Conservation (phyloP, 768 basidiomycete genomes). For the Amanita pseudoporphyria region DNA sequence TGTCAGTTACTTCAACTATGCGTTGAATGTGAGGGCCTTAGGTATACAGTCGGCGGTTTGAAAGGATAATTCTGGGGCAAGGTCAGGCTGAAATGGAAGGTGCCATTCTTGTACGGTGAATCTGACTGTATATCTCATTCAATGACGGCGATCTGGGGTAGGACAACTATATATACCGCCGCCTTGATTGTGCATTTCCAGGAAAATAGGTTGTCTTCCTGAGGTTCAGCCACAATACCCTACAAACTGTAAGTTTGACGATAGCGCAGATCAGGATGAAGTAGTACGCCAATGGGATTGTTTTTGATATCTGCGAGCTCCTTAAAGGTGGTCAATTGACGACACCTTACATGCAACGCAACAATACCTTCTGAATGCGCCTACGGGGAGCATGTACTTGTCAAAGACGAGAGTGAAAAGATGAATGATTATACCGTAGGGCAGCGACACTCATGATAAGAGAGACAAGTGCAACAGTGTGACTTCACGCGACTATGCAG, state of each 20-base stretch:
- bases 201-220: conserved; percentile 63
- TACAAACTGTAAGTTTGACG: conserved; percentile 19
- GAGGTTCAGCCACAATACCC: conserved; percentile 53
- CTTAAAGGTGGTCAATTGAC: conserved; percentile 25
- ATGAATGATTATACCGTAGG: conserved; percentile 23
- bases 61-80: conserved; percentile 81
- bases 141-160: not conserved
- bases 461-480: not conserved
- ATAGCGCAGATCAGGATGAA: conserved; percentile 8
- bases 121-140: conserved; percentile 37
- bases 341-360: conserved; percentile 6
- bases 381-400: conserved; percentile 27
- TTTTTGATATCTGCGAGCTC: conserved; percentile 54
- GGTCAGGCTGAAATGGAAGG: conserved; percentile 62
- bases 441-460: conserved; percentile 26
- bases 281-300: conserved; percentile 53
- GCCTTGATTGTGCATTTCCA: conserved; percentile 78
- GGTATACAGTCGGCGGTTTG: conserved; percentile 68
- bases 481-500: not conserved
- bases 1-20: conserved; percentile 1
- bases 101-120: conserved; percentile 79
- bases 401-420: conserved; percentile 3
- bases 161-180: conserved; percentile 35
- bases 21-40: not conserved
- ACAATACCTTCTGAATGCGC: conserved; percentile 62